Conservation (phyloP, 164 flowering plant genomes). For the Platanus orientalis region DNA sequence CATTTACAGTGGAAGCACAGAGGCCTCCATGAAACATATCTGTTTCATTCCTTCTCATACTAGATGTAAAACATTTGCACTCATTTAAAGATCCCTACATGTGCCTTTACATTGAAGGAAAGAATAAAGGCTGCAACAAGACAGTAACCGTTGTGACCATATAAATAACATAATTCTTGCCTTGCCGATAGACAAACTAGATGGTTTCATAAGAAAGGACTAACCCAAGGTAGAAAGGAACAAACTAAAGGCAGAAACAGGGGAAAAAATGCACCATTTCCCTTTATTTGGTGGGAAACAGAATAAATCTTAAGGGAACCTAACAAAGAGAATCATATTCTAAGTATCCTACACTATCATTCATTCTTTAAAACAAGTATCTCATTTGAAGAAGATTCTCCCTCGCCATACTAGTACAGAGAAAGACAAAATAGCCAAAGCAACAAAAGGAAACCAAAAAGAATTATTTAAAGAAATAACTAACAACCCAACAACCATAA, state of each 20-base stretch:
- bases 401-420: too few relatives aligned
- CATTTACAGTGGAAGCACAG: background rate
- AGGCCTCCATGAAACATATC: background rate
- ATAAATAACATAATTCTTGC: background rate
- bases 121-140: slow-evolving; percentile 31
- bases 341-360: too few relatives aligned
- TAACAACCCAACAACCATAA: too few relatives aligned
- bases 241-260: background rate
- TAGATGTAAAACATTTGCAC: slow-evolving; percentile 14
- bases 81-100: slow-evolving; percentile 22
- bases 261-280: background rate
- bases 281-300: too few relatives aligned
- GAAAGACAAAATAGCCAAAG: too few relatives aligned
- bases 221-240: background rate
- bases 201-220: background rate
- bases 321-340: too few relatives aligned
- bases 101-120: slow-evolving; percentile 28
- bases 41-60: too few relatives aligned
- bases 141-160: background rate
- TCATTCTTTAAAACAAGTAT: too few relatives aligned
- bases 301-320: too few relatives aligned
- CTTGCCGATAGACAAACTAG: slow-evolving; percentile 2
- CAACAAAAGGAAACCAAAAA: too few relatives aligned
- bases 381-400: too few relatives aligned
- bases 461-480: too few relatives aligned